Base-by-base conservation (phyloP, 805 yeast species). In the Yamadazyma nakazawae region DNA sequence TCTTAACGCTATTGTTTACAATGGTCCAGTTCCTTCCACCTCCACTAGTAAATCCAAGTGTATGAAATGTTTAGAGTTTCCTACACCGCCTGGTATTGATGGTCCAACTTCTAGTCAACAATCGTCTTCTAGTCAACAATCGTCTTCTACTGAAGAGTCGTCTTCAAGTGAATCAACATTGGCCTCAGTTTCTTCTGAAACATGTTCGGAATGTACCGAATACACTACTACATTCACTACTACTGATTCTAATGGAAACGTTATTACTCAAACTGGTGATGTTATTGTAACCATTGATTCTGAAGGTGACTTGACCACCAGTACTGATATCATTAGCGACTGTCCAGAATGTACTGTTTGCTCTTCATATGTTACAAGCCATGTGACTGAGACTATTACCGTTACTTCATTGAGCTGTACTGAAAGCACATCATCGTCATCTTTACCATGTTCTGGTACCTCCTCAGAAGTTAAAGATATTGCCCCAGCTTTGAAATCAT, bases 231-330 rank as follows among this genome's bases (percentile, higher is more conserved):
- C 41, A 6, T 43, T 37, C 40, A 32, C 37, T 17, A 49, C 50
- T 34, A 47, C 50, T 21, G 30, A 39, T n/a, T 9, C 45, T 26
- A 37, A 19, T 40, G 52, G 49, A 25, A 5, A 32, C 14, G 18
- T 32, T 28, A 31, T 18, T 19, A 43, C 46, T 18, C 14, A 24
- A 13, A 37, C 46, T 30, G 42, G 16, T 21, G 42, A 49, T 19
- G 30, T 49, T 3, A 40, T 51, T 32, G 53, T 54, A 5, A 46
- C 56, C 7, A 54, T 58, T 31, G 46, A 56, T 42, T 41, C 54
- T 1, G 46, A 34, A 25, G 61, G 60, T 34, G 17, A 35, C 6
- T 48, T 49, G 37, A 36, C 48, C 39, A 50, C 54, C 26, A 42
- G 31, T 10, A 34, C 47, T 18, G 17, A 21, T 16, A 37, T 38